A percentile compares a stretch with the other conserved stretches of the same genome.
These are phyloP conservation scores for Neurospora sp. DNA, from an alignment of 495 filamentous ascomycete genomes.

Conservation along the genomic window DNA sequence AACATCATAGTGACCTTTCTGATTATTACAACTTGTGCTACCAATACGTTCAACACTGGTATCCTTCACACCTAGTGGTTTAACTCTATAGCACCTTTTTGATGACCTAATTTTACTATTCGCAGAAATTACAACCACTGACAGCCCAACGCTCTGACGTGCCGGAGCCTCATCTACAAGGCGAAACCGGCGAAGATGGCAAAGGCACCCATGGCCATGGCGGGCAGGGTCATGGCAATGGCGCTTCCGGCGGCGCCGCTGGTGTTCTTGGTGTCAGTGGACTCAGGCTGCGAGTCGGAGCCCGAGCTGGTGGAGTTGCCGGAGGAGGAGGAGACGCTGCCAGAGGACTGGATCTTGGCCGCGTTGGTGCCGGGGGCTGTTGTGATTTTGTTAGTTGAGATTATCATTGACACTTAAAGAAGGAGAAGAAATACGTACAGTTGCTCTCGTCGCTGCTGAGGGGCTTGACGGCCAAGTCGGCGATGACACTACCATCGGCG, in stretches of 20 bases:
- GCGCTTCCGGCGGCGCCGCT: constrained; percentile 10
- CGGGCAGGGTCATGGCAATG: constrained; percentile 5
- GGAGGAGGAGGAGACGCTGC: background rate
- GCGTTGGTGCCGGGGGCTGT: constrained; percentile 13
- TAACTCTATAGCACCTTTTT: background rate
- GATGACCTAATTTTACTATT: background rate
- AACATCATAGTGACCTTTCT: background rate
- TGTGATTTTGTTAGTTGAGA: constrained; percentile 8
- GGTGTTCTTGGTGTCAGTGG: constrained; percentile 1
- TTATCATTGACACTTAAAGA: background rate
- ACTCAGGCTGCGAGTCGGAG: background rate
- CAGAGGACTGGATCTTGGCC: background rate
- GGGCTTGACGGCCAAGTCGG: constrained; percentile 30
- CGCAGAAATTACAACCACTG: background rate
- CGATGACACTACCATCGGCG: constrained; percentile 26
- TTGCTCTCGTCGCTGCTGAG: constrained; percentile 31
- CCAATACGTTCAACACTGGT: background rate
- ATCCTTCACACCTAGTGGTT: background rate
- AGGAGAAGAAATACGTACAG: constrained; percentile 11
- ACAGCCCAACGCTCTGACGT: background rate
- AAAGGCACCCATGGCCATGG: constrained; percentile 14
- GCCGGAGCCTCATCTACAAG: constrained; percentile 6
- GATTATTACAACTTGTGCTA: background rate
- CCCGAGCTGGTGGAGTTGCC: background rate
- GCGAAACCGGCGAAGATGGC: constrained; percentile 16